Conservation (phyloP, 306 rosid species). For the Sophora flavescens region DNA sequence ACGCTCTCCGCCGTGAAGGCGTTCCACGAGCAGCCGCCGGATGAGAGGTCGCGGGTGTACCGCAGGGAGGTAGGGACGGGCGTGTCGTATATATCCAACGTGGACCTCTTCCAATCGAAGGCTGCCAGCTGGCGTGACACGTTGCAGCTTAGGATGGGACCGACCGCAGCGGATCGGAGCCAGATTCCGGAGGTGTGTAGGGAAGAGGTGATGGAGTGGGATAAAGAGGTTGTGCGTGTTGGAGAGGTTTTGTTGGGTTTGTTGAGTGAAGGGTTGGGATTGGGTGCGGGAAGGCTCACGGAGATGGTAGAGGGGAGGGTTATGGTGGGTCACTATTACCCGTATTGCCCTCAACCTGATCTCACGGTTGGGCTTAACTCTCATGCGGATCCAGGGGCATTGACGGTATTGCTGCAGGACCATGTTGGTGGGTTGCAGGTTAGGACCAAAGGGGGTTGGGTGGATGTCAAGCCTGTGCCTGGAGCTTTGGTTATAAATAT, state of each 20-base stretch:
- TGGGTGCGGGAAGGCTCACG: conserved; percentile 41
- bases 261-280: conserved; percentile 62
- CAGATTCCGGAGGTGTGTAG: conserved; percentile 68
- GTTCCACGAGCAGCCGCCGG: conserved; percentile 67
- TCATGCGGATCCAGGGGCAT: conserved; percentile 80
- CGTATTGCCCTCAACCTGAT: conserved; percentile 64
- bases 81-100: conserved; percentile 57
- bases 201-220: conserved; percentile 60
- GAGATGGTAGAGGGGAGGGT: conserved; percentile 49
- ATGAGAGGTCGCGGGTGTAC: conserved; percentile 57
- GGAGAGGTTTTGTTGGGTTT: conserved; percentile 51
- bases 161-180: conserved; percentile 22
- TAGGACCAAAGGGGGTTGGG: conserved; percentile 60
- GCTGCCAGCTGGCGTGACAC: conserved; percentile 93
- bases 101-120: conserved; percentile 50
- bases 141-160: conserved; percentile 57
- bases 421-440: conserved; percentile 89
- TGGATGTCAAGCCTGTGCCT: conserved; percentile 71
- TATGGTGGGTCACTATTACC: conserved; percentile 60
- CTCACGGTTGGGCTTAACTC: conserved; percentile 72
- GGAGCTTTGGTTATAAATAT: conserved; percentile 82
- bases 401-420: conserved; percentile 76
- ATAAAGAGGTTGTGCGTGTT: conserved; percentile 55
- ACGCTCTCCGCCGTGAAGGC: conserved; percentile 46
- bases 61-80: conserved; percentile 45